phyloP scores from a whole-genome alignment of 2,329 filamentous ascomycete genomes.

The Phyllosticta capitalensis region DNA sequence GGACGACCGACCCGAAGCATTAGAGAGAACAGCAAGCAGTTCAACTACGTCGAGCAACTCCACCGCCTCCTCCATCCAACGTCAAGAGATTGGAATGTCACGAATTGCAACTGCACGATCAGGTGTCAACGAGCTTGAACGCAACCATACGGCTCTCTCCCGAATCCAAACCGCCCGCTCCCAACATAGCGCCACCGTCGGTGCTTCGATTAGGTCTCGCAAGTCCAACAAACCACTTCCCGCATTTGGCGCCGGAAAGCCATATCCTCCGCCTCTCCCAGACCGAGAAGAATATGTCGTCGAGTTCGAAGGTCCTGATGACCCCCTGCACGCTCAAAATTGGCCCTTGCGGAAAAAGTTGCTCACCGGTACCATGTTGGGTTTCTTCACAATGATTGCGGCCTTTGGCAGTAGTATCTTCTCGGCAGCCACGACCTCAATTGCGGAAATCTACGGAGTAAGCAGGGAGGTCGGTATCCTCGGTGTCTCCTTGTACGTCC shows the following conservation, averaged over 20 bases:
- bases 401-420: constrained; percentile 52
- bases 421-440: constrained; percentile 27
- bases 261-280: constrained; percentile 60
- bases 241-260: constrained; percentile 62
- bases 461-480: constrained; percentile 40
- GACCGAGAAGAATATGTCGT: constrained; percentile 70
- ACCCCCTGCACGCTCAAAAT: constrained; percentile 80
- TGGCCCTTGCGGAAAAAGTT: constrained; percentile 75
- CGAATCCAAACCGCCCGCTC: constrained; percentile 62
- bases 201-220: constrained; percentile 38
- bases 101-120: constrained; percentile 56
- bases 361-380: constrained; percentile 56
- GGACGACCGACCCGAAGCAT: constrained; percentile 19
- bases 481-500: constrained; percentile 41
- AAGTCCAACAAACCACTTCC: constrained; percentile 52
- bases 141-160: constrained; percentile 58
- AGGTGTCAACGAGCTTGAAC: constrained; percentile 44
- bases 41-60: constrained; percentile 36
- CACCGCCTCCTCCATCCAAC: constrained; percentile 26
- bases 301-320: constrained; percentile 71
- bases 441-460: constrained; percentile 33
- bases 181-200: constrained; percentile 66
- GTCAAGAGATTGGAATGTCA: constrained; percentile 43
- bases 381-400: constrained; percentile 58
- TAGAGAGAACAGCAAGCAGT: constrained; percentile 50